These are phyloP conservation scores for Paxillus rubicundulus DNA, from an alignment of 768 basidiomycete genomes.

Conservation along the genomic window DNA sequence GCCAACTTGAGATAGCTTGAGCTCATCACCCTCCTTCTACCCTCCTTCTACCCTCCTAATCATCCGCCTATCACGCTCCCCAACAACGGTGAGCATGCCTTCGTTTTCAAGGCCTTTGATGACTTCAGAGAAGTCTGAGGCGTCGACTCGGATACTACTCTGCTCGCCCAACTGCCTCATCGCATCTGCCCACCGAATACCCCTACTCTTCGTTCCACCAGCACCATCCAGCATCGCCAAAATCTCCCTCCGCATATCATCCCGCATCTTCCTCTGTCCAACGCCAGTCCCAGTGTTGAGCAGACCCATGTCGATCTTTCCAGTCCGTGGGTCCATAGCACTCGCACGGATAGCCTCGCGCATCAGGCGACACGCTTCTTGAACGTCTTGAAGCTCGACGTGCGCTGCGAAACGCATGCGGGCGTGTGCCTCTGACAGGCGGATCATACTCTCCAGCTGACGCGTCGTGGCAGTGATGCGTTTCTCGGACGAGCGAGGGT, in stretches of 20 bases:
- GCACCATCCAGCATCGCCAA: slow-evolving; percentile 56
- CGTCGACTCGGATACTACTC: slow-evolving; percentile 78
- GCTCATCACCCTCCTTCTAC: not conserved
- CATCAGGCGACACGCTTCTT: slow-evolving; percentile 93
- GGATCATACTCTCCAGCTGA: slow-evolving; percentile 96
- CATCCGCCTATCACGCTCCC: slow-evolving; percentile 81
- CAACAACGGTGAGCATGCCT: slow-evolving; percentile 80
- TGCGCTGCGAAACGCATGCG: slow-evolving; percentile 90
- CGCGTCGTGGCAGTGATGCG: slow-evolving; percentile 98
- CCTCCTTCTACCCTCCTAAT: slow-evolving; percentile 65
- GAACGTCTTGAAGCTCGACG: slow-evolving; percentile 85
- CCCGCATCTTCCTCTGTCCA: slow-evolving; percentile 79
- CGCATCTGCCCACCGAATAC: slow-evolving; percentile 83
- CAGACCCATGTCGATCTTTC: slow-evolving; percentile 95
- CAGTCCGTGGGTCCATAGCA: slow-evolving; percentile 94
- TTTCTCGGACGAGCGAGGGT: slow-evolving; percentile 84
- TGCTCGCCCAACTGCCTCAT: slow-evolving; percentile 77
- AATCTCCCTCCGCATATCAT: slow-evolving; percentile 88
- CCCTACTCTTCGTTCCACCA: slow-evolving; percentile 48
- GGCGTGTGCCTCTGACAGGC: slow-evolving; percentile 93
- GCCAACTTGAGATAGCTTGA: too few species aligned
- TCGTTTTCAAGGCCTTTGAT: slow-evolving; percentile 79
- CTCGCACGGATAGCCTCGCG: slow-evolving; percentile 92
- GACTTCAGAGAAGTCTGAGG: slow-evolving; percentile 78
- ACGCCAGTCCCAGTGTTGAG: slow-evolving; percentile 91